These are phyloP conservation scores for Cladosporium velox DNA, from an alignment of 2,329 filamentous ascomycete genomes.

Conservation along the genomic window DNA sequence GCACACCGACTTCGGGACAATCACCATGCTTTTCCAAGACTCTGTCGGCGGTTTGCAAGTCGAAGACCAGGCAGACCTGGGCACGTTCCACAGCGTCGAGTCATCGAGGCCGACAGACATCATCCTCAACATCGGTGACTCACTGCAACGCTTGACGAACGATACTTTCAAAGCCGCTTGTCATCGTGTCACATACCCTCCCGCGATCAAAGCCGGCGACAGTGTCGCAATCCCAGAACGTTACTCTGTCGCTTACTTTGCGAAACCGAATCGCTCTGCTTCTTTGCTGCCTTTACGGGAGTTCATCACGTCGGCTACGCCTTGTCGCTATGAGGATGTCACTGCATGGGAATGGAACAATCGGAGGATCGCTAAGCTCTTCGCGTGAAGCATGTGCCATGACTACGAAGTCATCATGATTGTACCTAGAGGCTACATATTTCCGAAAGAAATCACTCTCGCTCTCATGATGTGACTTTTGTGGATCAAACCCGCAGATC, in stretches of 20 bases:
- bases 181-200: neutral
- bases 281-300: too few species aligned
- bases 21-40: slow-evolving; percentile 43
- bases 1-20: slow-evolving; percentile 41
- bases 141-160: neutral
- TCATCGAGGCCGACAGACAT: neutral
- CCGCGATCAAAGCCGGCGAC: neutral
- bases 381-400: neutral
- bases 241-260: slow-evolving; percentile 5
- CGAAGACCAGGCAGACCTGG: slow-evolving; percentile 26
- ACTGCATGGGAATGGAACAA: neutral
- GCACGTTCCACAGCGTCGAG: neutral
- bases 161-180: slow-evolving; percentile 1
- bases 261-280: neutral
- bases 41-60: slow-evolving; percentile 40
- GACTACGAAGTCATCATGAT: too few species aligned
- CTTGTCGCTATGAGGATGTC: neutral
- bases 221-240: neutral
- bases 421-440: too few species aligned
- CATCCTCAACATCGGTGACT: slow-evolving; percentile 14
- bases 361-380: neutral
- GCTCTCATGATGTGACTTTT: too few species aligned
- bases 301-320: neutral
- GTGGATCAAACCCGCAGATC: too few species aligned
- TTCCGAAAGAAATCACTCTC: too few species aligned